These are phyloP conservation scores for Vitis vinifera DNA, from an alignment of 164 flowering plant genomes.

Conservation along the genomic window DNA sequence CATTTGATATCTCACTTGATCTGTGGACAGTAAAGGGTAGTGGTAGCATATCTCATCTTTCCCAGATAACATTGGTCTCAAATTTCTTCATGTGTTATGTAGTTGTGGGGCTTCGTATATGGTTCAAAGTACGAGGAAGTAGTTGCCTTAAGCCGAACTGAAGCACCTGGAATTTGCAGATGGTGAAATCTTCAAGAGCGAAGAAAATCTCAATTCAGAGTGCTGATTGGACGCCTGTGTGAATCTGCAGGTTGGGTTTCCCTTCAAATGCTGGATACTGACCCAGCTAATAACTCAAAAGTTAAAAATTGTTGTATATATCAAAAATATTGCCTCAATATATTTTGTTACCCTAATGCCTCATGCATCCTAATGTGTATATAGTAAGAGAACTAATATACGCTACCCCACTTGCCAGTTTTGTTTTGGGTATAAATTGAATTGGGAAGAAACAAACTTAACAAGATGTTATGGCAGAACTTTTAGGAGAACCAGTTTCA, in stretches of 20 bases:
- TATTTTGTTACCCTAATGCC: not conserved
- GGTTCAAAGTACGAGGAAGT: conserved; percentile 81
- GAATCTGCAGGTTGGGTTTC: not conserved
- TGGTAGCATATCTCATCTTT: not conserved
- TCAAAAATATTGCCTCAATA: not conserved
- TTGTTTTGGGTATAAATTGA: not conserved
- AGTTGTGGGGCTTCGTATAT: conserved; percentile 96
- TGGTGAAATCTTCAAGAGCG: conserved; percentile 41
- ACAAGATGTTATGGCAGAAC: not conserved
- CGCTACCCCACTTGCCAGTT: no score
- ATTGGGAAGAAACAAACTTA: not conserved
- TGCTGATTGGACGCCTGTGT: not conserved
- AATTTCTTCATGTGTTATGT: conserved; percentile 19
- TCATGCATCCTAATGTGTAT: not conserved
- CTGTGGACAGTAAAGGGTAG: no score
- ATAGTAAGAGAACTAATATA: not conserved
- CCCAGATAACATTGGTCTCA: not conserved
- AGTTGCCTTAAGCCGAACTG: conserved; percentile 50
- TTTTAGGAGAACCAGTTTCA: no score
- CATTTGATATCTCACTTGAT: not conserved
- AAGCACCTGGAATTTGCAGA: conserved; percentile 77
- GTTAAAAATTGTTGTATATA: not conserved
- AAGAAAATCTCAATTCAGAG: not conserved
- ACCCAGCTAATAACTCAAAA: not conserved
- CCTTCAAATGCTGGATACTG: not conserved